Evolutionary conservation across 2,329 filamentous ascomycete species (phyloP).

Genomic region (Paecilomyces fulvus): DNA sequence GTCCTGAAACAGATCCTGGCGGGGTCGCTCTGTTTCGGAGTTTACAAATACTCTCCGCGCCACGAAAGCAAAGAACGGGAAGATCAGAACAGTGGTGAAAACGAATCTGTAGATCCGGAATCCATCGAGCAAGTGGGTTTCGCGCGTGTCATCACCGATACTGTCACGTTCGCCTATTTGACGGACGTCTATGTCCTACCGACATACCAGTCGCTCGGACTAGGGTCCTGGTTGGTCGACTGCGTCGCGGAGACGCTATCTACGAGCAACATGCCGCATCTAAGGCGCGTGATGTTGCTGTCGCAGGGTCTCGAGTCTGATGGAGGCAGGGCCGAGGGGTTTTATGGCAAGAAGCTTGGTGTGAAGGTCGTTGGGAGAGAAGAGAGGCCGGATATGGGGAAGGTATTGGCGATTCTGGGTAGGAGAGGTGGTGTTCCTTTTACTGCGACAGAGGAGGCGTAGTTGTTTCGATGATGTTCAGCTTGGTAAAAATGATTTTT

Average conservation of each 20-base stretch:
- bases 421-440: neutral
- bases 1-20: conserved; percentile 46
- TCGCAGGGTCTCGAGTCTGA: neutral
- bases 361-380: neutral
- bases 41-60: conserved; percentile 35
- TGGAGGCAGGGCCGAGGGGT: neutral
- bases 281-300: conserved; percentile 51
- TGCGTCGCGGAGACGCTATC: conserved; percentile 48
- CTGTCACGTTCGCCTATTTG: conserved; percentile 59
- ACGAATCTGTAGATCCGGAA: conserved; percentile 1
- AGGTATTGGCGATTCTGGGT: neutral
- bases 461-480: neutral
- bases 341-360: neutral
- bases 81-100: neutral
- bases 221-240: conserved; percentile 57
- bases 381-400: neutral
- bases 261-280: conserved; percentile 47
- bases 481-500: neutral
- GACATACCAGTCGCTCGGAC: conserved; percentile 51
- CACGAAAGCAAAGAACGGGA: neutral
- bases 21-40: conserved; percentile 52
- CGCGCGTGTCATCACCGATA: conserved; percentile 60
- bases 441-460: neutral
- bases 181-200: conserved; percentile 60
- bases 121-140: conserved; percentile 45